phyloP scores from a whole-genome alignment of 2,329 filamentous ascomycete species.

The Aspergillus nomiae region DNA sequence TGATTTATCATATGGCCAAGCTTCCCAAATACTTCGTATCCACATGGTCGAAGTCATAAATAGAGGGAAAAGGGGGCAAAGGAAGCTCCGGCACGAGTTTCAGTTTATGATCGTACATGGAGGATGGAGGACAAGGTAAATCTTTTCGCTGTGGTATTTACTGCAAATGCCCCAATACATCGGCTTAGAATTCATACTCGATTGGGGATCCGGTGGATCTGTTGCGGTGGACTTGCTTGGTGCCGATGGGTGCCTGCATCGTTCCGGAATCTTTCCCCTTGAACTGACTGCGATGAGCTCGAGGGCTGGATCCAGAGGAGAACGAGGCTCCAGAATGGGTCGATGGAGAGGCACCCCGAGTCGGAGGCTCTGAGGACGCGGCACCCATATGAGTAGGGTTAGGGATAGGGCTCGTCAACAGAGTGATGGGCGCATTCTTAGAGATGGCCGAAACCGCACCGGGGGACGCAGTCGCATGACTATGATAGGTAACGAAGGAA shows the following conservation, averaged over 20 bases:
- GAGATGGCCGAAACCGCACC: slow-evolving; percentile 17
- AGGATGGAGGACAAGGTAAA: not conserved
- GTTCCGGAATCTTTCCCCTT: slow-evolving; percentile 11
- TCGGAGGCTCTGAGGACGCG: slow-evolving; percentile 20
- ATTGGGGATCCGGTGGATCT: slow-evolving; percentile 17
- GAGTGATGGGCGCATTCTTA: slow-evolving; percentile 15
- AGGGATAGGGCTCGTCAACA: slow-evolving; percentile 15
- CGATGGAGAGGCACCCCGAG: slow-evolving; percentile 22
- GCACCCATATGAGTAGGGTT: slow-evolving; percentile 11
- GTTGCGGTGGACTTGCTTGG: slow-evolving; percentile 14
- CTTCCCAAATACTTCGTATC: not conserved
- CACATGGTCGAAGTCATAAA: not conserved
- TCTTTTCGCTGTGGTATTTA: not conserved
- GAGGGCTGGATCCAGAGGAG: slow-evolving; percentile 22
- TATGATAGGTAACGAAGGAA: slow-evolving; percentile 12
- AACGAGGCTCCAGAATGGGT: slow-evolving; percentile 15
- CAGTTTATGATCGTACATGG: not conserved
- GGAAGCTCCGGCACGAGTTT: not conserved
- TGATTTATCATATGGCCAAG: slow-evolving; percentile 6
- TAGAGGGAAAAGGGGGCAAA: slow-evolving; percentile 4
- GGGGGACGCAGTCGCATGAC: slow-evolving; percentile 12
- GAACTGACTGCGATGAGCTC: slow-evolving; percentile 9
- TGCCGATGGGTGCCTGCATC: slow-evolving; percentile 18
- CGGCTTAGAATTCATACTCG: slow-evolving; percentile 17
- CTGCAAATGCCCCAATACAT: not conserved